phyloP scores from a whole-genome alignment of 805 yeast species.

The Suhomyces sp. region DNA sequence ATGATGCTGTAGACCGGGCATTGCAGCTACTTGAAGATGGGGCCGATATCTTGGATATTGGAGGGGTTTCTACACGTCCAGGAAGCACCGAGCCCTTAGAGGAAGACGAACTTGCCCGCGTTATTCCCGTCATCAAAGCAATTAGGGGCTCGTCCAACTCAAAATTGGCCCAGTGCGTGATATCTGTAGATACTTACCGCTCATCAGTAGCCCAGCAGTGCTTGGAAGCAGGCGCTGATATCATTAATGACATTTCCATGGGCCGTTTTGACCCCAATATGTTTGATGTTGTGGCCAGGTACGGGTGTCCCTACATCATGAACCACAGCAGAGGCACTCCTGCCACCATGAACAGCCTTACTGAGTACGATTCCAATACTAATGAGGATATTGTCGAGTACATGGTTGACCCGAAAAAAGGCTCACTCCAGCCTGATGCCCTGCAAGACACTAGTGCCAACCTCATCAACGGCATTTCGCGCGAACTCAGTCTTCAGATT shows the following conservation, averaged over 20 bases:
- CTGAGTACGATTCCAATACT: slow-evolving; percentile 47
- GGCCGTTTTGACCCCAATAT: slow-evolving; percentile 68
- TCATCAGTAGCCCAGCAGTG: slow-evolving; percentile 69
- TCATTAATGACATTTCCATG: slow-evolving; percentile 86
- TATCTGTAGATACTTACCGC: slow-evolving; percentile 89
- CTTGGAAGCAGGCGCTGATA: slow-evolving; percentile 77
- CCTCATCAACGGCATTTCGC: slow-evolving; percentile 55
- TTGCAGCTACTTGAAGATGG: slow-evolving; percentile 50
- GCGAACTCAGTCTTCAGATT: slow-evolving; percentile 62
- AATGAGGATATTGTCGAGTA: slow-evolving; percentile 39
- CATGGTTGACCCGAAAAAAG: slow-evolving; percentile 24
- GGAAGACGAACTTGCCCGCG: slow-evolving; percentile 68
- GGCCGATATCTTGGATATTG: slow-evolving; percentile 82
- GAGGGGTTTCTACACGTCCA: slow-evolving; percentile 94
- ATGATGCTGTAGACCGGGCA: background rate
- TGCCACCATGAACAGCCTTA: slow-evolving; percentile 61
- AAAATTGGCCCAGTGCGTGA: slow-evolving; percentile 40
- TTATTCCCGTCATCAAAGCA: slow-evolving; percentile 64
- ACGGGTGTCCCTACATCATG: slow-evolving; percentile 73
- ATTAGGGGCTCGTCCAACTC: slow-evolving; percentile 46
- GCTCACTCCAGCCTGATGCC: slow-evolving; percentile 18
- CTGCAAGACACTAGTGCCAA: slow-evolving; percentile 21
- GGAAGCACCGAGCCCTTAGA: slow-evolving; percentile 60
- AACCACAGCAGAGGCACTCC: slow-evolving; percentile 87
- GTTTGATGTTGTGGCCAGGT: slow-evolving; percentile 64